Evolutionary conservation across 2,329 filamentous ascomycete species (phyloP), one percentile per base, ranked within the genome.

Genomic region (Cladophialophora chaetospira): DNA sequence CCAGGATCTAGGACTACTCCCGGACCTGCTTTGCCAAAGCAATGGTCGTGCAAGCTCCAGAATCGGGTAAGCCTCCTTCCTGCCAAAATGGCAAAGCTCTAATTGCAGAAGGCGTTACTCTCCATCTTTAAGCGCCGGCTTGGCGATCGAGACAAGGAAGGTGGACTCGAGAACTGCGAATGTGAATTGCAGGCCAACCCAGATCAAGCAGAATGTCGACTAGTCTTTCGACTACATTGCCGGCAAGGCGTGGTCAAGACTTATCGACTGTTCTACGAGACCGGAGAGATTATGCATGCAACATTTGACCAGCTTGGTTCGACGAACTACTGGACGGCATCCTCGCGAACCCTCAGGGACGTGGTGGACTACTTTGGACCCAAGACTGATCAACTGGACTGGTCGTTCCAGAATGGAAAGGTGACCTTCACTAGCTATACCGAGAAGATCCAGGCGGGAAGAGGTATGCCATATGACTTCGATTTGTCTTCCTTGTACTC

Each of bases 351-450:
- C 11, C 70, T 87, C 31, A 78, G 79, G 66, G 82, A 86, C 62
- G 82, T 85, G 58, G 79, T 82, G 25, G 84, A 87, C 51, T 85
- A 85, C 68, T 87, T 87, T 63, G 83, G 82, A 2, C 76, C 79
- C 2, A 85, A 82, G 62, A 84, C 84, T 0, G 84, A 87, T 68
- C 82, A 86, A 68, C 73, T 87, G 4, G 84, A 86, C 60, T 79
- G 87, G 50, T 83, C 79, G 59, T 78, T 79, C 8, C 79, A 85
- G 48, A 78, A 82, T 11, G 80, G 76, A 8, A 81, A 82, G 57
- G 80, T 78, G 2, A 77, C 82, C 5, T 86, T 87, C 67, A 86
- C 83, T 4, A 87, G 84, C 68, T 87, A 84, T 66, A 87, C 84
- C 0, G 83, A 85, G 55, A 87, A 86, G 66, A 77, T 86, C 19